Evolutionary conservation across 2,329 filamentous ascomycete genomes (phyloP).

Genomic region (Fusarium sp.): DNA sequence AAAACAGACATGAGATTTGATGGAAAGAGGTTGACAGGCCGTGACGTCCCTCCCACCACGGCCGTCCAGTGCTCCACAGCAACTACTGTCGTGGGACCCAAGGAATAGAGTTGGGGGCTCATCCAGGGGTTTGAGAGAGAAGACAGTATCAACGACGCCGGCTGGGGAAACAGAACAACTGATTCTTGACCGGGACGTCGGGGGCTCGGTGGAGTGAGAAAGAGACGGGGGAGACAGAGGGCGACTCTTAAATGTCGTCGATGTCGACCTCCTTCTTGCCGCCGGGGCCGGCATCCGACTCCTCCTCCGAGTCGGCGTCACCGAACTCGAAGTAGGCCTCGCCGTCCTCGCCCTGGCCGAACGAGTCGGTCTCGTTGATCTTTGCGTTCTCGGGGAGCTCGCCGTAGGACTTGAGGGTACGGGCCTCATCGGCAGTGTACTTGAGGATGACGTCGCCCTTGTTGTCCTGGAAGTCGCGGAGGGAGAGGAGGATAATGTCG

Average conservation of each 20-base stretch:
- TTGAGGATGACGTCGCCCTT: slow-evolving; percentile 98
- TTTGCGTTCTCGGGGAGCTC: slow-evolving; percentile 97
- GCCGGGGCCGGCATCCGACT: slow-evolving; percentile 65
- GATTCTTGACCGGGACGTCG: slow-evolving; percentile 31
- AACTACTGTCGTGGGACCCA: slow-evolving; percentile 61
- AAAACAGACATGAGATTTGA: slow-evolving; percentile 28
- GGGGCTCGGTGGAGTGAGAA: slow-evolving; percentile 39
- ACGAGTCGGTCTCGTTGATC: slow-evolving; percentile 99
- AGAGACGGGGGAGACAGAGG: slow-evolving; percentile 2
- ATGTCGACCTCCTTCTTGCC: slow-evolving; percentile 88
- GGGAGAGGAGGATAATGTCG: slow-evolving; percentile 89
- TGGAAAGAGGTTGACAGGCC: slow-evolving; percentile 51
- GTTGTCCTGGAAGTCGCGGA: slow-evolving; percentile 93
- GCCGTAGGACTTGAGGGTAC: slow-evolving; percentile 95
- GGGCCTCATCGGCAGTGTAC: slow-evolving; percentile 95
- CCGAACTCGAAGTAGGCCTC: slow-evolving; percentile 99
- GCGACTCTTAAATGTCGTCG: slow-evolving; percentile 83
- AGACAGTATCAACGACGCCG: slow-evolving; percentile 65
- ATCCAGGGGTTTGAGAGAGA: slow-evolving; percentile 68
- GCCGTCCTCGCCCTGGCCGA: slow-evolving; percentile 90
- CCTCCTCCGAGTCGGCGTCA: slow-evolving; percentile 79
- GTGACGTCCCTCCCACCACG: slow-evolving; percentile 74
- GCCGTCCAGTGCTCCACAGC: slow-evolving; percentile 53
- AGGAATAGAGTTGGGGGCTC: slow-evolving; percentile 14
- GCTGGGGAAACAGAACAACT: slow-evolving; percentile 3